Conservation (phyloP, 2,329 filamentous ascomycete species). For the Cladophialophora yegresii region DNA sequence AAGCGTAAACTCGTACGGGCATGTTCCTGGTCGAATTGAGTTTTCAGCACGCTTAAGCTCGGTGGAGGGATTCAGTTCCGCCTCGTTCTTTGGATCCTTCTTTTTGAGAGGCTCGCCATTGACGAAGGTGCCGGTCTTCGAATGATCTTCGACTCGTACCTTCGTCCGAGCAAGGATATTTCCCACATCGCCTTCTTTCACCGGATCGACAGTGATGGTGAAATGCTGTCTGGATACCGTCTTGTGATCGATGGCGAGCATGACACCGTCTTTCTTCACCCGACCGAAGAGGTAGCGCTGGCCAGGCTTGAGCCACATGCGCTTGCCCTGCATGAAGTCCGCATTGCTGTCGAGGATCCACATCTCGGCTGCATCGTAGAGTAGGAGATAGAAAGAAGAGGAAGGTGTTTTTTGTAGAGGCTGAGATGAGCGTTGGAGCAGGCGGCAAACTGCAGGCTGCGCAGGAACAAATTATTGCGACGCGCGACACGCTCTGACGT, state of each 20-base stretch:
- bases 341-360: slow-evolving; percentile 63
- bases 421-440: not conserved
- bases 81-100: slow-evolving; percentile 11
- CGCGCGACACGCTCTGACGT: slow-evolving; percentile 20
- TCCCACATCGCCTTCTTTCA: slow-evolving; percentile 66
- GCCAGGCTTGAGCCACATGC: slow-evolving; percentile 81
- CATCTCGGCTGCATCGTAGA: slow-evolving; percentile 49
- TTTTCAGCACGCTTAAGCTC: slow-evolving; percentile 61
- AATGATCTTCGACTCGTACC: slow-evolving; percentile 77
- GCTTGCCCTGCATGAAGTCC: slow-evolving; percentile 58
- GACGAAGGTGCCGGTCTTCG: slow-evolving; percentile 78
- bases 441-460: not conserved
- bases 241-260: slow-evolving; percentile 72
- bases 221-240: slow-evolving; percentile 88
- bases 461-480: slow-evolving; percentile 18
- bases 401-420: not conserved
- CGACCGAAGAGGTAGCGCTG: slow-evolving; percentile 84
- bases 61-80: slow-evolving; percentile 46
- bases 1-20: slow-evolving; percentile 62
- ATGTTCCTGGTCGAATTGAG: slow-evolving; percentile 71
- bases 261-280: slow-evolving; percentile 65
- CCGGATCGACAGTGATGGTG: slow-evolving; percentile 68
- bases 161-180: slow-evolving; percentile 66
- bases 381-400: not conserved
- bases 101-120: slow-evolving; percentile 69